phyloP scores from a whole-genome alignment of 768 basidiomycete genomes.

The Mycena maculata region DNA sequence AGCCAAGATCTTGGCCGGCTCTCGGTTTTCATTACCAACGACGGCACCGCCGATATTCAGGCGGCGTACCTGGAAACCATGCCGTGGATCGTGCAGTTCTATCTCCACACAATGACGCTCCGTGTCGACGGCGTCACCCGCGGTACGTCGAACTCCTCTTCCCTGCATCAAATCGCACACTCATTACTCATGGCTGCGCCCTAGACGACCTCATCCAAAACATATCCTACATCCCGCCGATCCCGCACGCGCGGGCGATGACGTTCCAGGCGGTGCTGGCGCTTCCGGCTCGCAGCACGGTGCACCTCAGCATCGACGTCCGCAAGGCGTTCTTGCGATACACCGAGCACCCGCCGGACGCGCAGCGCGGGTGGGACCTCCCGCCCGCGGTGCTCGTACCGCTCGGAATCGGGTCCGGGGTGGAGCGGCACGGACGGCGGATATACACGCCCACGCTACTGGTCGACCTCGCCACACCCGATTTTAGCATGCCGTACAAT shows the following conservation, averaged over 20 bases:
- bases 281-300: constrained; percentile 74
- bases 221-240: constrained; percentile 74
- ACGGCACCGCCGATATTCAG: constrained; percentile 54
- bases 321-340: constrained; percentile 90
- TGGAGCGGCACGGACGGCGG: constrained; percentile 33
- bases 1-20: constrained; percentile 84
- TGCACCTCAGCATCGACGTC: constrained; percentile 78
- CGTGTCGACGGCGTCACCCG: constrained; percentile 57
- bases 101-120: constrained; percentile 80
- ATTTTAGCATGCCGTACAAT: constrained; percentile 99
- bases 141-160: constrained; percentile 51
- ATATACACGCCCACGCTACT: constrained; percentile 88
- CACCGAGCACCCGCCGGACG: constrained; percentile 96
- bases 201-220: constrained; percentile 73
- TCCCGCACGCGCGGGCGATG: constrained; percentile 79
- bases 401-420: constrained; percentile 30
- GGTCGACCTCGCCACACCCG: constrained; percentile 95
- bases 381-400: constrained; percentile 79
- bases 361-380: constrained; percentile 94
- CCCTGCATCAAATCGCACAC: background rate
- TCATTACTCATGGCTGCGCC: background rate
- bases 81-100: constrained; percentile 93
- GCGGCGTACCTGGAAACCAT: constrained; percentile 89
- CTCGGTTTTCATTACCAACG: constrained; percentile 73
- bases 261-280: constrained; percentile 77